Evolutionary conservation across 352 stramenopile genomes (phyloP).

Genomic region (Globisporangium emineosum): DNA sequence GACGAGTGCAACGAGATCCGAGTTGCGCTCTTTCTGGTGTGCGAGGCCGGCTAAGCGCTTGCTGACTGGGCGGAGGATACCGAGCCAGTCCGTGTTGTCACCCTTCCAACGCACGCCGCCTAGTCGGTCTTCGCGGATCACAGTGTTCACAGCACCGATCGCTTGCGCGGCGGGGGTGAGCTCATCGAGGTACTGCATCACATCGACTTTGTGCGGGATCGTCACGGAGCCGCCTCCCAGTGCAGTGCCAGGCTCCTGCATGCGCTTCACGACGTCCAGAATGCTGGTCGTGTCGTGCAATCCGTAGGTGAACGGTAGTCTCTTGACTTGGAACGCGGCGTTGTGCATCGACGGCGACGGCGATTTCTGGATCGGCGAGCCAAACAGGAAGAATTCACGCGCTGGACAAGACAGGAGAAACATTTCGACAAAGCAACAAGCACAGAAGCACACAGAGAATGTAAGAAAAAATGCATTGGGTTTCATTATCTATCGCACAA

Average conservation of each 20-base stretch:
- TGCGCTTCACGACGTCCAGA: slow-evolving; percentile 38
- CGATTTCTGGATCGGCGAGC: slow-evolving; percentile 94
- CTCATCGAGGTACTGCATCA: slow-evolving; percentile 93
- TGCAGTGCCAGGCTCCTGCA: slow-evolving; percentile 29
- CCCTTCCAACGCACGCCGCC: slow-evolving; percentile 64
- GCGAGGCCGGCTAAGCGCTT: slow-evolving; percentile 32
- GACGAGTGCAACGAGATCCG: slow-evolving; percentile 56
- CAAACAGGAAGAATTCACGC: slow-evolving; percentile 94
- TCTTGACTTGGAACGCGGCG: slow-evolving; percentile 85
- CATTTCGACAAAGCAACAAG: slow-evolving; percentile 12
- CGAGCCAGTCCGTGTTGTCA: slow-evolving; percentile 99
- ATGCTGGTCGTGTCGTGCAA: slow-evolving; percentile 70
- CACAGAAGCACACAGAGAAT: slow-evolving; percentile 14
- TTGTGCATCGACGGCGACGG: slow-evolving; percentile 98
- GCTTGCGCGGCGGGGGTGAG: slow-evolving; percentile 89
- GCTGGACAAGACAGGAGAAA: slow-evolving; percentile 23
- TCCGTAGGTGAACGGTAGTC: slow-evolving; percentile 91
- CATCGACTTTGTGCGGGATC: slow-evolving; percentile 96
- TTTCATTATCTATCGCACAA: slow-evolving; percentile 9
- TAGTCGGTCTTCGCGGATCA: slow-evolving; percentile 76
- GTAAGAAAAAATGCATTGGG: slow-evolving; percentile 12
- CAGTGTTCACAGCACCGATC: slow-evolving; percentile 99
- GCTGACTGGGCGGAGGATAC: slow-evolving; percentile 93
- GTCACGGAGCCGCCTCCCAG: slow-evolving; percentile 97
- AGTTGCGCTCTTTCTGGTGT: slow-evolving; percentile 11